Evolutionary conservation across 2,329 filamentous ascomycete species (phyloP), one percentile per base, ranked within the genome.

Genomic region (Didymella glomerata): DNA sequence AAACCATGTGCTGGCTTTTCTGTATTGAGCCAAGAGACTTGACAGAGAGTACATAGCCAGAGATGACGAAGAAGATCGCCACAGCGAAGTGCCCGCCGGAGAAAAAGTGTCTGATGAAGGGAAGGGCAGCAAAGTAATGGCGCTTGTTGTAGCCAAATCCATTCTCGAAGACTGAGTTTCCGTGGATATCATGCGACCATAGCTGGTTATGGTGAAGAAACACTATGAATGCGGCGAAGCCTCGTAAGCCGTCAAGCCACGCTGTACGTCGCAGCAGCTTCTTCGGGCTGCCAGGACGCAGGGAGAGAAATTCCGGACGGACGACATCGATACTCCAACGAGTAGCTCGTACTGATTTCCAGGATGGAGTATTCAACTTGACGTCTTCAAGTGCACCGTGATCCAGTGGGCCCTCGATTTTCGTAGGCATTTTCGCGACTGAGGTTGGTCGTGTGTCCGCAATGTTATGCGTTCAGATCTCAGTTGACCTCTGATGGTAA

Each of bases 211-310:
- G 44, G 52, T 88, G 85, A 64, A 83, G 80, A 72, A 89, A 90
- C 14, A 90, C 88, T 27, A 90, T 71, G 28, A 90, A 80, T 2
- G 88, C 86, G 4, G 88, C 87, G 61, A 90, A 88, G 3, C 88
- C 88, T 68, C 88, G 79, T 14, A 90, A 77, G 14, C 88, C 88
- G 65, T 90, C 88, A 20, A 88, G 80, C 73, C 73, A 76, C 7
- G 74, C 72, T 48, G 74, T 76, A 48, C 60, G 65, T 47, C 72
- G 61, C 3, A 68, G 40, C 22, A 63, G 53, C 16, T 69, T 68
- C 45, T 72, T 73, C 7, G 66, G 57, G 27, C 46, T 63, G 30
- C 49, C 42, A 32, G 64, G 60, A 51, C 69, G 65, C 9, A 70
- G 47, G 7, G 54, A 56, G 6, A 74, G 48, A 32, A 76, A 76